Evolutionary conservation across 2,329 filamentous ascomycete genomes (phyloP).

Genomic region (Pseudohalonectria lignicola): DNA sequence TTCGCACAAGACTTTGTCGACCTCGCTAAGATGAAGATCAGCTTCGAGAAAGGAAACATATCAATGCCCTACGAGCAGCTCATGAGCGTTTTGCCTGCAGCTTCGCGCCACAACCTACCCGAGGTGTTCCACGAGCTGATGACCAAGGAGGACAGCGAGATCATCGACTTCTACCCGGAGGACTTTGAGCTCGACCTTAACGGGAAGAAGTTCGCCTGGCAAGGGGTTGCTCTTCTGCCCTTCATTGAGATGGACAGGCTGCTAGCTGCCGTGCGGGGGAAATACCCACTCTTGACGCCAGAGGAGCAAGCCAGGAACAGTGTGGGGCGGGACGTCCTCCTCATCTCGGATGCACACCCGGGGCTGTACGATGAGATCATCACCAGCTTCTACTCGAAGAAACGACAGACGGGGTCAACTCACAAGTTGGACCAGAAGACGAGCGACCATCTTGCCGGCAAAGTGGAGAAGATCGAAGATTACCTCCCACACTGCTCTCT

Average conservation of each 20-base stretch:
- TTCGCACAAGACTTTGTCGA: slow-evolving; percentile 93
- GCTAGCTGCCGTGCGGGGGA: slow-evolving; percentile 68
- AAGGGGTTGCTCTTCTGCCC: slow-evolving; percentile 83
- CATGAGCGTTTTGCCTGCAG: slow-evolving; percentile 94
- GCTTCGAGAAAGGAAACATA: slow-evolving; percentile 73
- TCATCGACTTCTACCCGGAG: slow-evolving; percentile 95
- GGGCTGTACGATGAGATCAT: slow-evolving; percentile 74
- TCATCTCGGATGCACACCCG: slow-evolving; percentile 74
- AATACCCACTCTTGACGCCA: slow-evolving; percentile 66
- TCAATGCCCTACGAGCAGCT: slow-evolving; percentile 94
- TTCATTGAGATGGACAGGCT: slow-evolving; percentile 92
- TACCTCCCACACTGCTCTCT: slow-evolving; percentile 79
- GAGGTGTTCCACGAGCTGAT: slow-evolving; percentile 83
- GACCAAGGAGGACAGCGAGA: slow-evolving; percentile 77
- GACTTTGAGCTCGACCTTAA: slow-evolving; percentile 92
- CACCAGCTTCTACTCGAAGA: slow-evolving; percentile 83
- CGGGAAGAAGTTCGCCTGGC: slow-evolving; percentile 98
- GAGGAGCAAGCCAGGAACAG: slow-evolving; percentile 73
- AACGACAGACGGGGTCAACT: slow-evolving; percentile 55
- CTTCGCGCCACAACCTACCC: slow-evolving; percentile 84
- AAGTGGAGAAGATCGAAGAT: slow-evolving; percentile 67
- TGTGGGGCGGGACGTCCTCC: slow-evolving; percentile 67
- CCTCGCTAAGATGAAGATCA: slow-evolving; percentile 65
- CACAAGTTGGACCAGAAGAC: slow-evolving; percentile 64
- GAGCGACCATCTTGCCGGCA: slow-evolving; percentile 70